Evolutionary conservation across 2,329 filamentous ascomycete species (phyloP).

Genomic region (Colletotrichum agaves): DNA sequence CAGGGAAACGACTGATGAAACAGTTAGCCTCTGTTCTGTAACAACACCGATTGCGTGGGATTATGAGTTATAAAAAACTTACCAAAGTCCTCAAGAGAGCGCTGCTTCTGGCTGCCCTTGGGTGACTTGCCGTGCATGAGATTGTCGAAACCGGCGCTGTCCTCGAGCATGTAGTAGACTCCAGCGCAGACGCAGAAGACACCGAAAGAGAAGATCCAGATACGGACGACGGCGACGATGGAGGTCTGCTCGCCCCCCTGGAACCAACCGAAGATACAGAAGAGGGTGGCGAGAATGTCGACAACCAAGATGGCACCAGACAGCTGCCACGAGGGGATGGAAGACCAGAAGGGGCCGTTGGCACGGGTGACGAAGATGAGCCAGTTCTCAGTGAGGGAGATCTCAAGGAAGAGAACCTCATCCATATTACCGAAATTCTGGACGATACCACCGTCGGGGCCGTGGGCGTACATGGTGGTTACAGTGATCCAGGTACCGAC

Average conservation of each 20-base stretch:
- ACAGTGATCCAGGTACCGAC: constrained; percentile 89
- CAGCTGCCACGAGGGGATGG: constrained; percentile 87
- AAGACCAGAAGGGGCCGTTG: constrained; percentile 93
- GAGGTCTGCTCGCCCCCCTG: constrained; percentile 71
- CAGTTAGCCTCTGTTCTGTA: constrained; percentile 56
- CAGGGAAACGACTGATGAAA: constrained; percentile 78
- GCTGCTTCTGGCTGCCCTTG: constrained; percentile 84
- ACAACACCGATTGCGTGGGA: background rate
- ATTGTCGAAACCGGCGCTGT: constrained; percentile 85
- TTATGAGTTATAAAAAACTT: constrained; percentile 66
- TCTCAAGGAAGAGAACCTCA: constrained; percentile 87
- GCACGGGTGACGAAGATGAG: constrained; percentile 96
- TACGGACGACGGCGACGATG: constrained; percentile 85
- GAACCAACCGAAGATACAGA: constrained; percentile 89
- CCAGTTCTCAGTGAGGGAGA: constrained; percentile 94
- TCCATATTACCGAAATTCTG: constrained; percentile 89
- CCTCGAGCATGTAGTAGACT: constrained; percentile 81
- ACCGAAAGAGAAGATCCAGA: constrained; percentile 93
- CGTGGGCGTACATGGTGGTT: constrained; percentile 81
- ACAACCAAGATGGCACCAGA: constrained; percentile 81
- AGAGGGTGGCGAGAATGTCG: constrained; percentile 85
- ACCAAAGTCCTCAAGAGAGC: constrained; percentile 84
- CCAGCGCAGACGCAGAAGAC: constrained; percentile 86
- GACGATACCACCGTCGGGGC: constrained; percentile 82
- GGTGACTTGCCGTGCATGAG: constrained; percentile 91